Percentiles rank a stretch among this genome's conserved stretches.
These are phyloP conservation scores for Brettanomyces sp. DNA, from an alignment of 805 yeast genomes.

Conservation along the genomic window DNA sequence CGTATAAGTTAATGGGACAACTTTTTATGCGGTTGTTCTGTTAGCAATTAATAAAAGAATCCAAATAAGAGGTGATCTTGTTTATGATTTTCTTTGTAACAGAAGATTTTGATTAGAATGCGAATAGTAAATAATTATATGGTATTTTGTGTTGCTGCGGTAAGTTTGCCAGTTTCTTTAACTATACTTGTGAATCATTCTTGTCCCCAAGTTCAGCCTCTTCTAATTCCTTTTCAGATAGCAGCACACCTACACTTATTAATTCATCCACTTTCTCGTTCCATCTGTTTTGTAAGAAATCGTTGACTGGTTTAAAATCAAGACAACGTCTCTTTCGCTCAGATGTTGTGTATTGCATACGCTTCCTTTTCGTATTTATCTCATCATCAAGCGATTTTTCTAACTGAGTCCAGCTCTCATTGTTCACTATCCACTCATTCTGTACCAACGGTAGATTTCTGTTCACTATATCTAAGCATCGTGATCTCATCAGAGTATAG, in stretches of 20 bases:
- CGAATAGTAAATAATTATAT: too few species aligned
- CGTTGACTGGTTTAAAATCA: conserved; percentile 34
- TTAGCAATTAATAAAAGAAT: neutral
- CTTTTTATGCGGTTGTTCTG: too few species aligned
- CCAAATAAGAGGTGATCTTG: neutral
- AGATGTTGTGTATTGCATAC: conserved; percentile 32
- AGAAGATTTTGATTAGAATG: neutral
- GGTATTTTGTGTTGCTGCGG: too few species aligned
- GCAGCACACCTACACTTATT: conserved; percentile 24
- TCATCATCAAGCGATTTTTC: conserved; percentile 15
- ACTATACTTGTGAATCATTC: too few species aligned
- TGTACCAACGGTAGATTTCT: neutral
- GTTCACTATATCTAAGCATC: conserved; percentile 2
- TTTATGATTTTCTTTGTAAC: neutral
- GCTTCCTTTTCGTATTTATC: conserved; percentile 28
- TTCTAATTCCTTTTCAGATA: neutral
- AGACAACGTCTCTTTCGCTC: conserved; percentile 35
- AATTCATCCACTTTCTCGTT: conserved; percentile 33
- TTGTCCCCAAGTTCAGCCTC: neutral
- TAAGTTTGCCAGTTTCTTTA: too few species aligned
- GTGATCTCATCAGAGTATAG: conserved; percentile 8
- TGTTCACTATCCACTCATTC: conserved; percentile 2
- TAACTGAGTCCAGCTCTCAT: neutral
- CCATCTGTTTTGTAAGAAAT: conserved; percentile 42
- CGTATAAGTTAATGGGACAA: neutral